Evolutionary conservation across 2,329 filamentous ascomycete genomes (phyloP).

Genomic region (Calonectria ilicicola): DNA sequence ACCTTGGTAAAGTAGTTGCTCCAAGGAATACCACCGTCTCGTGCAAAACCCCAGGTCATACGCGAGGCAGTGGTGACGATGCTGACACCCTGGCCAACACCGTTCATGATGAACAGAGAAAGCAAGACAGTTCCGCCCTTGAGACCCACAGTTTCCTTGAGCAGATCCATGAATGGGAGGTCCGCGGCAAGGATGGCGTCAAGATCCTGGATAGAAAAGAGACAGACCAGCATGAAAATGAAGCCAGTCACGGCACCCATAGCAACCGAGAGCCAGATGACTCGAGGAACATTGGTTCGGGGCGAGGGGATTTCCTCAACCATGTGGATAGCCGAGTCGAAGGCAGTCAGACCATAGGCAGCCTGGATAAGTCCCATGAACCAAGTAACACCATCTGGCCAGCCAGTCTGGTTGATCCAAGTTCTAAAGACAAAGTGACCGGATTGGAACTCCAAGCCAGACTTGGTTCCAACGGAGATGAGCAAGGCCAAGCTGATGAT

Average conservation of each 20-base stretch:
- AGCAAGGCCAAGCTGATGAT: conserved; percentile 63
- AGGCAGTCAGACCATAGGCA: conserved; percentile 64
- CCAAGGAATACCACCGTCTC: conserved; percentile 62
- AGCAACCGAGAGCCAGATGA: conserved; percentile 65
- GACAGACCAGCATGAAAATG: conserved; percentile 64
- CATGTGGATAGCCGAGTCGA: conserved; percentile 70
- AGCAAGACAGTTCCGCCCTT: conserved; percentile 58
- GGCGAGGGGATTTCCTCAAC: conserved; percentile 68
- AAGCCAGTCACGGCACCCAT: conserved; percentile 62
- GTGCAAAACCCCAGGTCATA: conserved; percentile 66
- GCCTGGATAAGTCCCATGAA: conserved; percentile 69
- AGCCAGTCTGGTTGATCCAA: conserved; percentile 61
- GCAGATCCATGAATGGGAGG: conserved; percentile 62
- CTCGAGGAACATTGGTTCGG: conserved; percentile 60
- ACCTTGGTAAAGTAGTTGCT: conserved; percentile 57
- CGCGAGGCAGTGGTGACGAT: conserved; percentile 64
- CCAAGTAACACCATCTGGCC: conserved; percentile 67
- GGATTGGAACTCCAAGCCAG: conserved; percentile 58
- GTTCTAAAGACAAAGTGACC: conserved; percentile 63
- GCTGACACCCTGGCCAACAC: conserved; percentile 64
- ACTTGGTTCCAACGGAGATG: conserved; percentile 61
- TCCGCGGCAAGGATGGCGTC: conserved; percentile 54
- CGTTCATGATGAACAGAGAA: conserved; percentile 67
- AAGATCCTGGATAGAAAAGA: conserved; percentile 63
- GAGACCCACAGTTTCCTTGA: conserved; percentile 50